Evolutionary conservation across 2,329 filamentous ascomycete species (phyloP), one percentile per base, ranked within the genome.

Genomic region (Pseudocercospora cruenta): DNA sequence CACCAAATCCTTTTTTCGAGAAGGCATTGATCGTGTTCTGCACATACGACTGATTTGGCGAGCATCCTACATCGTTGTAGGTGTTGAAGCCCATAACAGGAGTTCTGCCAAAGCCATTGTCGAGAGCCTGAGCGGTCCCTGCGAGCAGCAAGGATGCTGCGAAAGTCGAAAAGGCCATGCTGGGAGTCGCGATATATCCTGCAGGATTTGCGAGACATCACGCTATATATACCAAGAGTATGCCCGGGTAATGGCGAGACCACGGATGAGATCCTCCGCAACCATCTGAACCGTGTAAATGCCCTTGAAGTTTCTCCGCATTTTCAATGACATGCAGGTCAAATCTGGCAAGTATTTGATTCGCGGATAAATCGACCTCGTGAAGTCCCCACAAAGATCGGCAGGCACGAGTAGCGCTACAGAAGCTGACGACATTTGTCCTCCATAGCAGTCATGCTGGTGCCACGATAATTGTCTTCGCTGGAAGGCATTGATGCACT

Each of bases 51-150:
- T 67, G 62, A 19, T 74, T 73, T n/a, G 65, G 67, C 2, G 68
- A 66, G 43, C 72, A 74, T 4, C 59, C 70, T 5, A 70, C 66
- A 33, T 69, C 70, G 53, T 74, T 74, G 51, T 74, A 73, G 24
- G 69, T 74, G 62, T 73, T 73, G 69, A 70, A 73, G 7, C 72
- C 72, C 65, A 74, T 67, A 5, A 73, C 58, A 26, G 72, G 72
- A 14, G 70, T 74, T n/a, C 68, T 58, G 54, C 72, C 72, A 39
- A 74, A 74, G 53, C 69, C 70, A 73, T 72, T 73, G 69, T 73
- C 70, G 12, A 74, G 61, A 21, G 69, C 68, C 16, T 66, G 47
- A 47, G 69, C 68, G 10, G 59, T 26, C 1, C 51, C 58, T 21
- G 47, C 28, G 16, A 59, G 31, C 3, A 64, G 39, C 36, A 67